Evolutionary conservation across 768 basidiomycete genomes (phyloP).

Genomic region (Suillus cothurnatus): DNA sequence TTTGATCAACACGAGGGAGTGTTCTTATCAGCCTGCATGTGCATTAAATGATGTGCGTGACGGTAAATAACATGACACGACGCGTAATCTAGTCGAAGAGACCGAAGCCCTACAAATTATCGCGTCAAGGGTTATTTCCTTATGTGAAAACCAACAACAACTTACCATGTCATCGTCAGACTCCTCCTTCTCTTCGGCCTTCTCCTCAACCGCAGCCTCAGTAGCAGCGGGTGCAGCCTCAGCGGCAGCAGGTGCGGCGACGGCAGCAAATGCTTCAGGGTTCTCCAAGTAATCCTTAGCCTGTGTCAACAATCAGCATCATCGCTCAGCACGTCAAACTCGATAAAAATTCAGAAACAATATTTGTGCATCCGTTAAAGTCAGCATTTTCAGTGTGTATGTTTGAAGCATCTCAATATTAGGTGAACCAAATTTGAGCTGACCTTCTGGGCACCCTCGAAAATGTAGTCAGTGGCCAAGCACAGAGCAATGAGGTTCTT

Average conservation of each 20-base stretch:
- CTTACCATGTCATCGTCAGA: conserved; percentile 89
- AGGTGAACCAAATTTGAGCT: conserved; percentile 26
- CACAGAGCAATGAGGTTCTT: conserved; percentile 95
- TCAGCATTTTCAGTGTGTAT: conserved; percentile 90
- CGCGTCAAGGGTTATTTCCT: conserved; percentile 4
- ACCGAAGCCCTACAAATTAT: conserved; percentile 75
- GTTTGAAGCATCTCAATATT: conserved; percentile 29
- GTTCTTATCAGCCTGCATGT: conserved; percentile 13
- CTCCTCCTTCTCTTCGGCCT: conserved; percentile 83
- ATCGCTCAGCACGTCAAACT: conserved; percentile 12
- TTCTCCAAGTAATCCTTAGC: conserved; percentile 97
- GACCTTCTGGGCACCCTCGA: conserved; percentile 93
- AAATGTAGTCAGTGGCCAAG: conserved; percentile 90
- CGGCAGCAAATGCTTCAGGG: conserved; percentile 95
- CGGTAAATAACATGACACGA: conserved; percentile 18
- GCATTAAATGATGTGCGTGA: conserved; percentile 25
- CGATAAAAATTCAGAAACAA: conserved; percentile 31
- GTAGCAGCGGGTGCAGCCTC: conserved; percentile 55
- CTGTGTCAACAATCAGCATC: conserved; percentile 39
- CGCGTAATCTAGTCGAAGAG: conserved; percentile 73
- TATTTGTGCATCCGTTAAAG: conserved; percentile 42
- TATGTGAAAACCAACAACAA: neutral
- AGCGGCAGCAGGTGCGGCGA: conserved; percentile 63
- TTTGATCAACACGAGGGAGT: neutral
- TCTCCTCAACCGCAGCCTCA: conserved; percentile 65